Evolutionary conservation across 2,329 filamentous ascomycete species (phyloP).

Genomic region (Claviceps capensis): DNA sequence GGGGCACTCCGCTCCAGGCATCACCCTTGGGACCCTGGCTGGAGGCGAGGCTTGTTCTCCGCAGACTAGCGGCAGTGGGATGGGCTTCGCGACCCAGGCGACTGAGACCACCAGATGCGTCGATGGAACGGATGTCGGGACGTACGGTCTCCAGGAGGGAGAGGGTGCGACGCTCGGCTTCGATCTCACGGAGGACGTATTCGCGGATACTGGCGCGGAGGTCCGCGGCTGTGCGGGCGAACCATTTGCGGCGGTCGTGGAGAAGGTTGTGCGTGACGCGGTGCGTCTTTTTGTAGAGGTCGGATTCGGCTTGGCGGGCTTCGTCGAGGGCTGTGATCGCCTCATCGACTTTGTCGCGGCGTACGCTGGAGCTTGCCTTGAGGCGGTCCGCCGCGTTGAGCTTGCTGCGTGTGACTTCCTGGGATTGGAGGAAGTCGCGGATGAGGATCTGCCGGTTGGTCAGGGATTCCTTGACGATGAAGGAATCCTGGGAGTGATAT

Average conservation of each 20-base stretch:
- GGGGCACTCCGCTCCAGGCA: constrained; percentile 88
- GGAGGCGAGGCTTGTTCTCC: constrained; percentile 65
- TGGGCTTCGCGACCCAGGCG: constrained; percentile 81
- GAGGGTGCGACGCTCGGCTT: constrained; percentile 82
- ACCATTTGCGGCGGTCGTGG: constrained; percentile 83
- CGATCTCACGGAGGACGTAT: constrained; percentile 88
- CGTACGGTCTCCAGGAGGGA: constrained; percentile 88
- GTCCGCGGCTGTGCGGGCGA: constrained; percentile 72
- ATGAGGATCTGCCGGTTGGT: constrained; percentile 96
- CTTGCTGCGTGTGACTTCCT: constrained; percentile 71
- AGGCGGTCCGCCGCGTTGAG: constrained; percentile 77
- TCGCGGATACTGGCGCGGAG: constrained; percentile 74
- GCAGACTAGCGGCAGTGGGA: constrained; percentile 44
- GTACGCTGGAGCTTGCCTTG: constrained; percentile 74
- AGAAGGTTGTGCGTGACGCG: constrained; percentile 82
- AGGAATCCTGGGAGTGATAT: constrained; percentile 89
- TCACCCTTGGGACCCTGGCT: constrained; percentile 97
- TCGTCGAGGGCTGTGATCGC: constrained; percentile 87
- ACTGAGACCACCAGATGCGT: constrained; percentile 78
- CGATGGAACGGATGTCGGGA: constrained; percentile 85
- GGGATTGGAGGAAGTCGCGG: constrained; percentile 82
- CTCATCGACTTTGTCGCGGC: constrained; percentile 92
- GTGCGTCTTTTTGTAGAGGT: constrained; percentile 73
- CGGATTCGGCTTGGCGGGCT: constrained; percentile 66
- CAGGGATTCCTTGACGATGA: constrained; percentile 95